Conservation (phyloP, 768 basidiomycete genomes). For the Coprinopsis marcescibilis region DNA sequence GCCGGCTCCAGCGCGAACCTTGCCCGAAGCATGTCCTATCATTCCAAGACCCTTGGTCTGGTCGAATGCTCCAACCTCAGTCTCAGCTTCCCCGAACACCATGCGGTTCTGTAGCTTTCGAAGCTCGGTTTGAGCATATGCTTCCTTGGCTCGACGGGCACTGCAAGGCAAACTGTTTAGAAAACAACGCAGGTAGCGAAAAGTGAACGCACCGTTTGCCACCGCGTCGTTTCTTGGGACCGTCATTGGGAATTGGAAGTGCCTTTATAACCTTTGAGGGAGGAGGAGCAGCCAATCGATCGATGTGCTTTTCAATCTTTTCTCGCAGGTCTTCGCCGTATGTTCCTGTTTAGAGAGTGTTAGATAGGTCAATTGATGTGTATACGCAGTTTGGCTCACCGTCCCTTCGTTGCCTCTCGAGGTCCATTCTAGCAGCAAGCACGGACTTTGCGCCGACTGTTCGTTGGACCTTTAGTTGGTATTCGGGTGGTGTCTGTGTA, state of each 20-base stretch:
- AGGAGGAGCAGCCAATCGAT: slow-evolving; percentile 88
- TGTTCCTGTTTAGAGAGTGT: slow-evolving; percentile 37
- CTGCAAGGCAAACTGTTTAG: slow-evolving; percentile 31
- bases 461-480: slow-evolving; percentile 86
- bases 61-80: slow-evolving; percentile 95
- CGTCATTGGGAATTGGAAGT: slow-evolving; percentile 90
- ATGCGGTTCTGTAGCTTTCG: slow-evolving; percentile 96
- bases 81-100: slow-evolving; percentile 91
- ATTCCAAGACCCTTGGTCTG: slow-evolving; percentile 98
- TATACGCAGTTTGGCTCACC: slow-evolving; percentile 45
- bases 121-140: slow-evolving; percentile 93
- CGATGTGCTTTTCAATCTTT: slow-evolving; percentile 90
- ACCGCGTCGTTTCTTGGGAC: slow-evolving; percentile 91
- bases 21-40: slow-evolving; percentile 84
- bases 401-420: slow-evolving; percentile 78
- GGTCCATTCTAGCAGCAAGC: slow-evolving; percentile 88
- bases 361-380: not conserved
- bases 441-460: slow-evolving; percentile 91
- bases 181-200: not conserved
- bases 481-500: slow-evolving; percentile 79
- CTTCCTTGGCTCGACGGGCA: slow-evolving; percentile 97
- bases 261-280: slow-evolving; percentile 92
- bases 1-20: slow-evolving; percentile 81
- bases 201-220: slow-evolving; percentile 70
- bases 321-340: slow-evolving; percentile 78